Evolutionary conservation across 106 monocot species (phyloP), one percentile per base, ranked within the genome.

Genomic region (Agapanthus africanus): DNA sequence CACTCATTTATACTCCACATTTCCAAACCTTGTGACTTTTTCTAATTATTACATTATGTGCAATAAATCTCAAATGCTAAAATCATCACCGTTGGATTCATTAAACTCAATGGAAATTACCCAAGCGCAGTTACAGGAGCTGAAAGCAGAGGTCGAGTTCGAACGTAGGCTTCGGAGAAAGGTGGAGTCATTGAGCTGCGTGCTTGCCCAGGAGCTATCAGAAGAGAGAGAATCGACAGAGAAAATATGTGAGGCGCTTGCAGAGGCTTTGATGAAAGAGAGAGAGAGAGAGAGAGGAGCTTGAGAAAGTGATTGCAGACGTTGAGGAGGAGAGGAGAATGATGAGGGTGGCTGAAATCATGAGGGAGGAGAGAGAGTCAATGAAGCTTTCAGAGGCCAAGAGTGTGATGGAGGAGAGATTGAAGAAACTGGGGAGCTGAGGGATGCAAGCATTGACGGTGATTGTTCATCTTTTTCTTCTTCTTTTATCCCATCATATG

Each of bases 281-380:
- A 36, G n/a, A n/a, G n/a, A n/a, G n/a, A n/a, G n/a, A n/a, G n/a
- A n/a, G 62, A 36, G 36, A 34, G 3, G 36, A 62, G 36, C 32
- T 62, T 10, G n/a, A 3, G 32, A 34, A 10, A 62, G 18, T n/a
- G 34, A 36, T 35, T 7, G 62, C 11, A 14, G 35, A 62, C 14
- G 35, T 62, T 3, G 62, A 62, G n/a, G 62, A 62, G 36, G 62
- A 62, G 36, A 62, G 62, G 62, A 36, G 11, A 18, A 62, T 62
- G 62, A 62, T 34, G 62, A 34, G 35, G 16, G 1, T 36, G n/a
- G 6, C 18, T 10, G 62, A 62, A 21, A 11, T 62, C 4, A 36
- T 36, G 62, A 35, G 35, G 36, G 62, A 36, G 36, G 35, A 35
- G 35, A 36, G 62, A 19, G 35, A 34, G 32, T 34, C 33, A 28